Percentiles rank a stretch among this genome's conserved stretches.
Conservation (phyloP, 352 stramenopile species). For the Phytophthora cryptogea region DNA sequence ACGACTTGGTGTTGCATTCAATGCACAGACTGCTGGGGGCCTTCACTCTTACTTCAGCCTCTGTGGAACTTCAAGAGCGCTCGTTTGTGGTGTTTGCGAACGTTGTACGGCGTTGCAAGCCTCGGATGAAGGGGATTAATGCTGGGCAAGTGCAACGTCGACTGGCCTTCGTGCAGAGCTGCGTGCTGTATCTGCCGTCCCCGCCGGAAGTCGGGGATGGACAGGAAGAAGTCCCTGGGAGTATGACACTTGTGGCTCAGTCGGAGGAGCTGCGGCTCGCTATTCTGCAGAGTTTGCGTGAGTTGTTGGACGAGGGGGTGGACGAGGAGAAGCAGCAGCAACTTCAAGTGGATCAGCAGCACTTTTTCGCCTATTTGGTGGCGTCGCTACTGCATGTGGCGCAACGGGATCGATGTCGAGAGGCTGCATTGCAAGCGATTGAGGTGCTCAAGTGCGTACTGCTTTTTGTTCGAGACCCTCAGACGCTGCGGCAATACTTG, state of each 20-base stretch:
- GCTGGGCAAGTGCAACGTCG: slow-evolving; percentile 18
- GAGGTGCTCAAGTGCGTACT: slow-evolving; percentile 46
- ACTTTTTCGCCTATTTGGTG: slow-evolving; percentile 79
- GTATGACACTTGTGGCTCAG: slow-evolving; percentile 28
- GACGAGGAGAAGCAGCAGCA: slow-evolving; percentile 15
- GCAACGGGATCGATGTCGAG: slow-evolving; percentile 51
- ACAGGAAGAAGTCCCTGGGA: slow-evolving; percentile 20
- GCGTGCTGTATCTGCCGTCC: slow-evolving; percentile 58
- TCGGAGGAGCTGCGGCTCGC: slow-evolving; percentile 66
- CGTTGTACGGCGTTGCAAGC: slow-evolving; percentile 40
- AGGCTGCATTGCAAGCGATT: slow-evolving; percentile 43
- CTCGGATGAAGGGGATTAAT: slow-evolving; percentile 26
- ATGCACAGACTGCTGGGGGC: slow-evolving; percentile 59
- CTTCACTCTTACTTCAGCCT: slow-evolving; percentile 25
- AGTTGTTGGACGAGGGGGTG: slow-evolving; percentile 34
- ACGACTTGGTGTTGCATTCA: slow-evolving; percentile 71
- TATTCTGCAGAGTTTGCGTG: slow-evolving; percentile 48
- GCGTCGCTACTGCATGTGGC: slow-evolving; percentile 64
- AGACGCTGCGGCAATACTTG: slow-evolving; percentile 66
- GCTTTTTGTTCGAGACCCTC: slow-evolving; percentile 42
- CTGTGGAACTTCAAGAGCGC: slow-evolving; percentile 27
- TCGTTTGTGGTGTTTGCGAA: slow-evolving; percentile 30
- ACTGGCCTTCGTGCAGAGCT: slow-evolving; percentile 59
- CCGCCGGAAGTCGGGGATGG: slow-evolving; percentile 31
- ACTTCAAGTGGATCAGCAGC: slow-evolving; percentile 40